A percentile compares a stretch with the other conserved stretches of the same genome.
Evolutionary conservation across 2,329 filamentous ascomycete species (phyloP).

Genomic region (Ophiocordyceps camponoti-leonardi): DNA sequence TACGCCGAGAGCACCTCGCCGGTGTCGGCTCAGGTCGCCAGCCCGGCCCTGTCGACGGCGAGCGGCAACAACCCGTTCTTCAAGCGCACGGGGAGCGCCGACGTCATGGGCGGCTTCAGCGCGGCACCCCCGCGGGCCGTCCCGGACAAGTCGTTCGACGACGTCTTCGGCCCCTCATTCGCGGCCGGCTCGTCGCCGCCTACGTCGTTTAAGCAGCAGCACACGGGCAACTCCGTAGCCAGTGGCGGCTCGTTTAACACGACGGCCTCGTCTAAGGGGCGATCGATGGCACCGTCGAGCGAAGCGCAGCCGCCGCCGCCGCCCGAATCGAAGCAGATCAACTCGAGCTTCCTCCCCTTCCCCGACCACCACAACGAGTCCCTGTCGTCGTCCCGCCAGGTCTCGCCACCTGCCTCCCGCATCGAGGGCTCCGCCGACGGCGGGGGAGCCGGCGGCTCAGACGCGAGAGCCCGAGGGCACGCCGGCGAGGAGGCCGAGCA

Average conservation of each 20-base stretch:
- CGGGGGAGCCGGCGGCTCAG: constrained; percentile 7
- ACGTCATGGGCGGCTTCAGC: constrained; percentile 37
- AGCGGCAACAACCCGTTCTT: constrained; percentile 95
- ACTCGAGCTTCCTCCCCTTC: constrained; percentile 59
- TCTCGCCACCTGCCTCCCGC: constrained; percentile 47
- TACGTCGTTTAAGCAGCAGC: constrained; percentile 33
- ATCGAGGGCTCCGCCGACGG: constrained; percentile 30
- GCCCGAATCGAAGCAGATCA: constrained; percentile 61
- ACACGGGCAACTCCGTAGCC: constrained; percentile 36
- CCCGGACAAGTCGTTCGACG: constrained; percentile 61
- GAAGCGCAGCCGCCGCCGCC: constrained; percentile 39
- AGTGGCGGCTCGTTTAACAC: constrained; percentile 37
- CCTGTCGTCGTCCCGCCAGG: constrained; percentile 59
- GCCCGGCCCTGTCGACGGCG: constrained; percentile 49
- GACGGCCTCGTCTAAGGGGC: constrained; percentile 20
- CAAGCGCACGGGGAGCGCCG: constrained; percentile 46
- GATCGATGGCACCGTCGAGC: constrained; percentile 36
- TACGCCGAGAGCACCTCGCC: constrained; percentile 35
- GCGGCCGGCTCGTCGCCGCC: constrained; percentile 23
- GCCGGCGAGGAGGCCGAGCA: constrained; percentile 7
- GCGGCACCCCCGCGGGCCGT: constrained; percentile 28
- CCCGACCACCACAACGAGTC: constrained; percentile 47
- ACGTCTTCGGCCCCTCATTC: constrained; percentile 63
- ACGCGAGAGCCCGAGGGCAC: constrained; percentile 5
- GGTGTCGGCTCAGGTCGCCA: constrained; percentile 37